phyloP scores from a whole-genome alignment of 2,329 filamentous ascomycete genomes.

The Reticulascus tulasneorum region DNA sequence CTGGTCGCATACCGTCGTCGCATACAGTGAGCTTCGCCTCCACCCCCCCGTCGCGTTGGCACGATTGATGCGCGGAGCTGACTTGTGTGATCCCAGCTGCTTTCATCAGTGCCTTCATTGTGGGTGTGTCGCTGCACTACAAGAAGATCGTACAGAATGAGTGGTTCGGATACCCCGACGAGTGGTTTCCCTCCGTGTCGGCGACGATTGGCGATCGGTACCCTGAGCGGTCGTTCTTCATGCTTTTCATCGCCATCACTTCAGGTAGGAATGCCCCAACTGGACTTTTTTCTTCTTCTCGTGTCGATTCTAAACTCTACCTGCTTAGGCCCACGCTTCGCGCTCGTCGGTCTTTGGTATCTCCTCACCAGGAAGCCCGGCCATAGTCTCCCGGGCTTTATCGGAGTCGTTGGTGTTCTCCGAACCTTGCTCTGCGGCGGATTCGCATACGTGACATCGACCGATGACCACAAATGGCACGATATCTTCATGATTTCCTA shows the following conservation, averaged over 20 bases:
- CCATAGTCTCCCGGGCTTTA: slow-evolving; percentile 72
- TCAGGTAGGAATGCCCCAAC: slow-evolving; percentile 53
- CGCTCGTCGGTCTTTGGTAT: slow-evolving; percentile 88
- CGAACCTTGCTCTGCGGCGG: slow-evolving; percentile 92
- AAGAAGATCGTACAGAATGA: slow-evolving; percentile 98
- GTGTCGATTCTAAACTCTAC: slow-evolving; percentile 30
- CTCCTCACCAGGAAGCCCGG: slow-evolving; percentile 76
- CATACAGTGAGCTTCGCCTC: slow-evolving; percentile 60
- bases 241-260: slow-evolving; percentile 94
- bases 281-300: slow-evolving; percentile 2
- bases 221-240: slow-evolving; percentile 93
- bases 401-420: slow-evolving; percentile 76
- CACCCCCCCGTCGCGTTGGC: slow-evolving; percentile 9
- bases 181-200: slow-evolving; percentile 96
- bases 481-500: slow-evolving; percentile 99
- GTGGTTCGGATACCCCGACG: slow-evolving; percentile 87
- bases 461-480: slow-evolving; percentile 97
- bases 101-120: slow-evolving; percentile 79
- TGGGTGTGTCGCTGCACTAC: slow-evolving; percentile 82
- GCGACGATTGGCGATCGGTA: slow-evolving; percentile 97
- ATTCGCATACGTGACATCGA: slow-evolving; percentile 98
- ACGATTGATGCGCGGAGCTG: background rate
- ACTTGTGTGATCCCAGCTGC: slow-evolving; percentile 51
- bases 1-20: slow-evolving; percentile 78
- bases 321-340: slow-evolving; percentile 90